Percentiles rank a stretch among this genome's conserved stretches.
These are phyloP conservation scores for Umbelopsis isabellina DNA, from an alignment of 192 early-diverging fungal species.

Conservation along the genomic window DNA sequence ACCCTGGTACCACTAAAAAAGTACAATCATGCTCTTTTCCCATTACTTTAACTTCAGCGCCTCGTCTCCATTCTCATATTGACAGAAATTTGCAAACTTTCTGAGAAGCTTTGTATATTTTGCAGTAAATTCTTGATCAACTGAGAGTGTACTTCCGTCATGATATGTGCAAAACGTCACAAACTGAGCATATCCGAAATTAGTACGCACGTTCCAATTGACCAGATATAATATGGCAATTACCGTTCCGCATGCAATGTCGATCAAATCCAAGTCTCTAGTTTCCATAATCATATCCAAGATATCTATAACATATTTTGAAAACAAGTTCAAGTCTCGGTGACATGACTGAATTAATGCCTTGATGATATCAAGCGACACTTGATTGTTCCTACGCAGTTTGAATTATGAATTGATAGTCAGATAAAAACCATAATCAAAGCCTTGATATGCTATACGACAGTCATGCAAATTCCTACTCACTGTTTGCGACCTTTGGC, in stretches of 20 bases:
- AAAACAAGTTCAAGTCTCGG: conserved; percentile 80
- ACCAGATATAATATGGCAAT: not conserved
- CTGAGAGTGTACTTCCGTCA: conserved; percentile 68
- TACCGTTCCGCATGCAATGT: conserved; percentile 65
- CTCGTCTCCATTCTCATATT: conserved; percentile 32
- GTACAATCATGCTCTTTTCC: not conserved
- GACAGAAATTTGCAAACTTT: conserved; percentile 54
- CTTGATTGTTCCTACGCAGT: conserved; percentile 56
- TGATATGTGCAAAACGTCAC: conserved; percentile 71
- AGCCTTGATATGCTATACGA: no score
- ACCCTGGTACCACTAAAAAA: not conserved
- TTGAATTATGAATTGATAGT: conserved; percentile 5
- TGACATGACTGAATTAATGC: conserved; percentile 73
- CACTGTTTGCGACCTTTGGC: conserved; percentile 62
- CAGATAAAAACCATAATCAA: not conserved
- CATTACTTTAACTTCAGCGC: conserved; percentile 29
- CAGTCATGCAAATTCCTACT: conserved; percentile 25
- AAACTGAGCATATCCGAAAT: conserved; percentile 52
- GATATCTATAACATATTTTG: conserved; percentile 75
- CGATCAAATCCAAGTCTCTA: conserved; percentile 61
- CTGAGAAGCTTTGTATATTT: conserved; percentile 61
- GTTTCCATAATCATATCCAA: conserved; percentile 61
- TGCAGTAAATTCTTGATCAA: conserved; percentile 64
- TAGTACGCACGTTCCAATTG: not conserved
- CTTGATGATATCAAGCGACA: conserved; percentile 77